Base-by-base conservation (phyloP, 169 alveolate genomes). In the Eimeria tenella region DNA sequence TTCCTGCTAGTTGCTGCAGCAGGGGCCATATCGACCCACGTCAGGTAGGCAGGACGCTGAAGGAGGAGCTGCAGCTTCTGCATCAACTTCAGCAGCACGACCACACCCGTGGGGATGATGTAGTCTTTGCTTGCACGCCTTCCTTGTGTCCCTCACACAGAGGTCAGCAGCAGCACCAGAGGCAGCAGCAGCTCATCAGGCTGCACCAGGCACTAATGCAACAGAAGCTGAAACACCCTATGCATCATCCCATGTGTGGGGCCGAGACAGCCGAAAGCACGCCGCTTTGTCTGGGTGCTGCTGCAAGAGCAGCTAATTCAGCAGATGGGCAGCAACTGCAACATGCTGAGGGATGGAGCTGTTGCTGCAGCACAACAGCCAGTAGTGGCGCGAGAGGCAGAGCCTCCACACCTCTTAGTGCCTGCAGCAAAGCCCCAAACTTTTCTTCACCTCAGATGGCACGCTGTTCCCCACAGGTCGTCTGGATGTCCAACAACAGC, bases 281-380 rank as follows among this genome's bases (percentile, higher is more conserved):
- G 5, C 88, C 83, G 5, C 42, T 31, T 73, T 73, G 58, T 71
- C 15, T 71, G 25, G 82, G 58, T 71, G 81, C 56, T 49, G 60
- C 83, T 17, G 62, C 83, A 15, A 60, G 42, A 6, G 62, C 62
- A 0, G 83, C 83, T 49, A 15, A 55, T 49, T 55, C 83, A 15
- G 83, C 83, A 73, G 58, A 31, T 15, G 83, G 58, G 31, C 42
- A 73, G 83, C 62, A 31, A 8, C 71, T 79, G 55, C 71, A 52
- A 11, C 53, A 79, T 5, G 53, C 71, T 19, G 88, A 79, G 11
- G 88, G 68, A n/a, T 79, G 88, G 88, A 55, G 88, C 55, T 79
- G 88, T 65, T 53, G 88, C 70, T 79, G 88, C 88, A 79, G 88
- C 88, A 79, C 88, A 79, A 55, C 88, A 23, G 70, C 88, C 63